phyloP scores from a whole-genome alignment of 495 filamentous ascomycete species.

The Cenococcum geophilum region DNA sequence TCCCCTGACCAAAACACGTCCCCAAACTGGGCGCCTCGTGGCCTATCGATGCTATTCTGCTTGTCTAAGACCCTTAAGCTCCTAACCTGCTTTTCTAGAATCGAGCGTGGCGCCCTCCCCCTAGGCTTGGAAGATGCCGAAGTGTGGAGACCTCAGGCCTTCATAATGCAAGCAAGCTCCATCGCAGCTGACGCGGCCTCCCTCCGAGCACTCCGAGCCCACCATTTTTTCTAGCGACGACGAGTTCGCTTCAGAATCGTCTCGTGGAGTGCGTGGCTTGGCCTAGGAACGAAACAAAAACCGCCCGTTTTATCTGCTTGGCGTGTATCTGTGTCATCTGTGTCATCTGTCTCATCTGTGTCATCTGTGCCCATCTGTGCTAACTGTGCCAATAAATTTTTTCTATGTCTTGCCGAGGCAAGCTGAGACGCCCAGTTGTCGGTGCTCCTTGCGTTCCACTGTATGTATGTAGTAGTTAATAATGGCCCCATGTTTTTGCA shows the following conservation, averaged over 20 bases:
- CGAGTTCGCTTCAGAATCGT: background rate
- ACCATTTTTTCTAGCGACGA: background rate
- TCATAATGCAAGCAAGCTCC: background rate
- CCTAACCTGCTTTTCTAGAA: background rate
- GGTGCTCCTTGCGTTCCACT: background rate
- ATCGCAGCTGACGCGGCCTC: background rate
- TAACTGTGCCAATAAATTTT: background rate
- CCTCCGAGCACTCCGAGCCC: background rate
- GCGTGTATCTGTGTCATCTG: background rate
- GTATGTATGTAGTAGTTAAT: background rate
- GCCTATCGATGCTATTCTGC: background rate
- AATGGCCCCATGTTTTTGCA: conserved; percentile 2
- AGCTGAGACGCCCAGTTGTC: conserved; percentile 20
- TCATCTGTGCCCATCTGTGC: too few species aligned
- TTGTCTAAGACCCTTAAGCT: background rate
- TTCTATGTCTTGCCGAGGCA: conserved; percentile 20
- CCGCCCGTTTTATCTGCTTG: background rate
- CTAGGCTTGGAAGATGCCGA: background rate
- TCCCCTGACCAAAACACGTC: background rate
- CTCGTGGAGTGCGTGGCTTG: background rate
- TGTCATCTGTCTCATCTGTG: too few species aligned
- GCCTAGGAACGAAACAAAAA: background rate
- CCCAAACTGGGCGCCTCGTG: background rate
- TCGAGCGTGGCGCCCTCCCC: background rate
- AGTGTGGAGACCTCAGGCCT: background rate